Conservation (phyloP, 2,329 filamentous ascomycete species). For the Pseudogymnoascus sp. region DNA sequence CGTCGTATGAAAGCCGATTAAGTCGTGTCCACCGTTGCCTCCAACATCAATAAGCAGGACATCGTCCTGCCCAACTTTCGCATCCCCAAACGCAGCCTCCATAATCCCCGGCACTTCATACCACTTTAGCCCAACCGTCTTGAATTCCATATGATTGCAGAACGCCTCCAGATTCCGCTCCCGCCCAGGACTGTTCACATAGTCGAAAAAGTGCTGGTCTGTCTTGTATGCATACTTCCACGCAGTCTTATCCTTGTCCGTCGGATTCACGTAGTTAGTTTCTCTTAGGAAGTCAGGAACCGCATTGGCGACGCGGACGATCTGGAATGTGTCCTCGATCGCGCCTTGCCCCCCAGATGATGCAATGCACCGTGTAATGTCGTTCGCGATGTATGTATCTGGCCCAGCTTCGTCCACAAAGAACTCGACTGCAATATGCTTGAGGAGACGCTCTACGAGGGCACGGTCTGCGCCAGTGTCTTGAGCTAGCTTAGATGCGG, state of each 20-base stretch:
- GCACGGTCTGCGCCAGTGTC: slow-evolving; percentile 6
- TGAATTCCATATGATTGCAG: slow-evolving; percentile 8
- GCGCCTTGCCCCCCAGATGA: neutral
- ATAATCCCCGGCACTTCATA: slow-evolving; percentile 8
- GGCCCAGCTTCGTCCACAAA: slow-evolving; percentile 3
- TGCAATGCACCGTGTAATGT: slow-evolving; percentile 5
- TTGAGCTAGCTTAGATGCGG: slow-evolving; percentile 4
- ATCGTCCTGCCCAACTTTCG: neutral
- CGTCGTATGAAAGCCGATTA: slow-evolving; percentile 3
- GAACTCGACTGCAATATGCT: slow-evolving; percentile 3
- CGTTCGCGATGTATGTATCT: slow-evolving; percentile 4
- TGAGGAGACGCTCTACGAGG: slow-evolving; percentile 5
- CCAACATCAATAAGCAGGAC: slow-evolving; percentile 13
- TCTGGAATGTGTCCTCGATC: slow-evolving; percentile 5
- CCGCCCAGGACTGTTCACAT: slow-evolving; percentile 1
- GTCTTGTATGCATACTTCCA: slow-evolving; percentile 10
- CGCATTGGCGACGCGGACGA: neutral
- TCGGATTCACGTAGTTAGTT: slow-evolving; percentile 7
- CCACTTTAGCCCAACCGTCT: slow-evolving; percentile 8
- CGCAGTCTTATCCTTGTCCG: slow-evolving; percentile 8
- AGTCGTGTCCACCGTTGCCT: slow-evolving; percentile 12
- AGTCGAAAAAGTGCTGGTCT: slow-evolving; percentile 7
- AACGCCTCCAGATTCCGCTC: slow-evolving; percentile 4
- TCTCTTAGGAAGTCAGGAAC: slow-evolving; percentile 1
- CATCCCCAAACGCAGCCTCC: slow-evolving; percentile 3